Evolutionary conservation across 768 basidiomycete genomes (phyloP), one percentile per base, ranked within the genome.

Genomic region (Chalciporus pseudorubinellus): DNA sequence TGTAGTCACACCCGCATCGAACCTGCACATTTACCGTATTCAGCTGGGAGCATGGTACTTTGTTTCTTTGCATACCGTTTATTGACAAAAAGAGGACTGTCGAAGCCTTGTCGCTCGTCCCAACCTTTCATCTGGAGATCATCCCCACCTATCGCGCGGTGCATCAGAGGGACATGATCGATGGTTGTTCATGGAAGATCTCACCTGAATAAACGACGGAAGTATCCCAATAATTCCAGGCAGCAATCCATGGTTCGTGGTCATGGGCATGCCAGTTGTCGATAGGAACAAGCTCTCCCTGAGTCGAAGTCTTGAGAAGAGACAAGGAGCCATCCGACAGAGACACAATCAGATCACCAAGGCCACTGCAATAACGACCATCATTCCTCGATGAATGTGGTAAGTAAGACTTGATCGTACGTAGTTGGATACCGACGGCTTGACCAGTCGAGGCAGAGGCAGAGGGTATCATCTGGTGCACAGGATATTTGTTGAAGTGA

Each of bases 381-480:
- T 56, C 41, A 46, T 10, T 18, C 29, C 11, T 38, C 21, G 38
- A 39, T 14, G 7, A 9, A 48, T 40, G 46, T n/a, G 19, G 29
- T 31, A 44, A 52, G 29, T 42, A 59, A 53, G 19, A 38, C 19
- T 12, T 21, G 21, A 20, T 52, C 77, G 20, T 69, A 85, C 85
- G 55, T 68, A 49, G 70, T 70, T n/a, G 72, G 69, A 22, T 55
- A 66, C 28, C 80, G 77, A 16, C 89, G 79, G 59, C 88, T 87
- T 1, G 89, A 88, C 92, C 94, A 99, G 68, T 98, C 97, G 22
- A 98, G 71, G 9, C 94, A 98, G 16, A 99, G 81, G 61, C 92
- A 95, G 1, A 99, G 73, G 1, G 78, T 77, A 22, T 84, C 79
- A 0, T 79, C 64, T 0, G 82, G 58, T 22, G 71, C 76, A 50